Conservation (phyloP, 208 protist species). For the Acanthamoeba lugdunensis region DNA sequence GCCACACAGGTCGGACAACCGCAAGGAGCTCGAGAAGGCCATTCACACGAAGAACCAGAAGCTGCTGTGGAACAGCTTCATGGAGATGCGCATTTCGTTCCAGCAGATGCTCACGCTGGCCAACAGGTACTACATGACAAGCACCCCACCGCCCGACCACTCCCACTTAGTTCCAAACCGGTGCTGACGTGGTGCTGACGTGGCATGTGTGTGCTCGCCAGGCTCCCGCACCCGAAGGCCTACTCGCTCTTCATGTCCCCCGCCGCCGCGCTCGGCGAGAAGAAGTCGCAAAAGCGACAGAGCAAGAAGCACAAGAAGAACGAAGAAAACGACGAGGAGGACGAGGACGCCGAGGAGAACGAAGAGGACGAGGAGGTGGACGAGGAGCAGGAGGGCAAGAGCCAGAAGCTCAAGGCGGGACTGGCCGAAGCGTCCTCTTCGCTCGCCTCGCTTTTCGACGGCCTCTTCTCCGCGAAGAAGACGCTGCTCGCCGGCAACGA, state of each 20-base stretch:
- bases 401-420: neutral
- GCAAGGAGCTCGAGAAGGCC: constrained; percentile 61
- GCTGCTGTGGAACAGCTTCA: constrained; percentile 68
- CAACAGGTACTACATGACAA: neutral
- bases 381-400: neutral
- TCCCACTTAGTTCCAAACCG: neutral
- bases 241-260: constrained; percentile 5
- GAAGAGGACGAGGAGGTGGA: neutral
- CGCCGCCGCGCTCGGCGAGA: neutral
- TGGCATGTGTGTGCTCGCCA: neutral
- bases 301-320: neutral
- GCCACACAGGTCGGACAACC: constrained; percentile 24
- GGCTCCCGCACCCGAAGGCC: neutral
- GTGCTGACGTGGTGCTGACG: neutral
- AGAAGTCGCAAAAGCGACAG: neutral
- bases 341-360: neutral
- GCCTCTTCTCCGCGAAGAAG: constrained; percentile 50
- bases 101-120: constrained; percentile 49
- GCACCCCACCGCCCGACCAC: neutral
- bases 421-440: constrained; percentile 7
- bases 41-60: constrained; percentile 68
- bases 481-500: constrained; percentile 21
- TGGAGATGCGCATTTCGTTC: constrained; percentile 46
- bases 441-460: constrained; percentile 18
- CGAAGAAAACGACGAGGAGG: neutral